Evolutionary conservation across 371 early-diverging fungal genomes (phyloP).

Genomic region (Capillidium heterosporum): DNA sequence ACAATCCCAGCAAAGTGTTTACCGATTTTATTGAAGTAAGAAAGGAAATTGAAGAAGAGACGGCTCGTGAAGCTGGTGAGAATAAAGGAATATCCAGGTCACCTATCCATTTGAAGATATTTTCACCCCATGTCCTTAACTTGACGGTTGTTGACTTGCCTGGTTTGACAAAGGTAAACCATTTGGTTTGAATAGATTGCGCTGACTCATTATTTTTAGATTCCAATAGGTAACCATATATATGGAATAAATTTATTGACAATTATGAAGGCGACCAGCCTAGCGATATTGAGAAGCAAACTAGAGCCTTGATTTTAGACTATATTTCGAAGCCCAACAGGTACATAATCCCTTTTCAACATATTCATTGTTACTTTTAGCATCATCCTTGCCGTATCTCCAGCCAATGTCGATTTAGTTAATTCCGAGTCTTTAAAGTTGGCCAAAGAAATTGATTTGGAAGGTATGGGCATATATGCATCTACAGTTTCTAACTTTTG

Average conservation of each 20-base stretch:
- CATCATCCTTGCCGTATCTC: slow-evolving; percentile 86
- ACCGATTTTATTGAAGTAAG: slow-evolving; percentile 67
- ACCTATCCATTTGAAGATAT: slow-evolving; percentile 80
- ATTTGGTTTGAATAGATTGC: neutral
- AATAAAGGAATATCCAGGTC: slow-evolving; percentile 75
- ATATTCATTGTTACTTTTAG: slow-evolving; percentile 29
- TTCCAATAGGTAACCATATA: slow-evolving; percentile 20
- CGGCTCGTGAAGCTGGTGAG: slow-evolving; percentile 60
- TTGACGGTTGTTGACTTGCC: slow-evolving; percentile 89
- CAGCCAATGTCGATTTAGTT: slow-evolving; percentile 81
- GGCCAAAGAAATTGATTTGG: slow-evolving; percentile 82
- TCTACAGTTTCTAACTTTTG: neutral
- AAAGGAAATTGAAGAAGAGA: slow-evolving; percentile 79
- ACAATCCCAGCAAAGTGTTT: slow-evolving; percentile 53
- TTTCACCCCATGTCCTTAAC: slow-evolving; percentile 69
- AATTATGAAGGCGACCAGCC: slow-evolving; percentile 62
- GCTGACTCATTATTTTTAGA: slow-evolving; percentile 9
- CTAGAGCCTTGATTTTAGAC: slow-evolving; percentile 60
- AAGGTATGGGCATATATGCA: slow-evolving; percentile 16
- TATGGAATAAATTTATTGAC: neutral
- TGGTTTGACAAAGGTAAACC: slow-evolving; percentile 66
- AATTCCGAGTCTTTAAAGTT: slow-evolving; percentile 88
- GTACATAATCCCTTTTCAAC: slow-evolving; percentile 11
- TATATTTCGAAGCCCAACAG: slow-evolving; percentile 77
- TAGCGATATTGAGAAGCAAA: slow-evolving; percentile 74